Base-by-base conservation (phyloP, 371 early-diverging fungal genomes). In the Zancudomyces culisetae region DNA sequence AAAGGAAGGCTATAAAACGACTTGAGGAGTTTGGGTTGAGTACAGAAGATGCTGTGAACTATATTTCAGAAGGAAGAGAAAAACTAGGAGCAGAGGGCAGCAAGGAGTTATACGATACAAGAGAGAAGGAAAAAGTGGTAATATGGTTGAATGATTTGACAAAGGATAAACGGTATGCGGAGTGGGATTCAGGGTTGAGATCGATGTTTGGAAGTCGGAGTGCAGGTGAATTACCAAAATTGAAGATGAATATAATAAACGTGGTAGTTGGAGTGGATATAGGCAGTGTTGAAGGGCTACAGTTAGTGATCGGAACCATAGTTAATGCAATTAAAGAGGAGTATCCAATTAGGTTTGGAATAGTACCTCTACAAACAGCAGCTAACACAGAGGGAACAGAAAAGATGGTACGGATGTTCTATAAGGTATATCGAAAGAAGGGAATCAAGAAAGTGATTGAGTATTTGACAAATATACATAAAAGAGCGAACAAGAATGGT, bases 81-180 rank as follows among this genome's bases (percentile, higher is more conserved):
- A 15, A 40, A 23, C 3, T 42, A 22, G 54, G 60, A 2, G 45
- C 63, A 0, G 53, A 55, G 19, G 19, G 46, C 23, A 2, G 18
- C 4, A 35, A 15, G 35, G 41, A 21, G 91, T 92, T 62, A 78
- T 85, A 21, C 83, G 90, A n/a, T 81, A 83, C 52, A 66, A 60
- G 3, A 61, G 61, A 63, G 20, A 59, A 65, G 20, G 49, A 62
- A 15, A 68, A 63, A 15, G 49, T 70, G 18, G 64, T 86, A 12
- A 45, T 75, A 15, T 95, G 94, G 93, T 72, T 82, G 69, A 96
- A 93, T 58, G 87, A 96, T 62, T 58, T 96, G 19, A 88, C 85
- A 56, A 78, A 69, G 21, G 96, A 95, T 53, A 58, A 61, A 0
- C 71, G 80, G 13, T 95, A 92, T 64, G 55, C 66, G 12, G 54